A percentile compares a stretch with the other conserved stretches of the same genome.
These are phyloP conservation scores for Corymbia maculata DNA, from an alignment of 345 rosid species.

Conservation along the genomic window DNA sequence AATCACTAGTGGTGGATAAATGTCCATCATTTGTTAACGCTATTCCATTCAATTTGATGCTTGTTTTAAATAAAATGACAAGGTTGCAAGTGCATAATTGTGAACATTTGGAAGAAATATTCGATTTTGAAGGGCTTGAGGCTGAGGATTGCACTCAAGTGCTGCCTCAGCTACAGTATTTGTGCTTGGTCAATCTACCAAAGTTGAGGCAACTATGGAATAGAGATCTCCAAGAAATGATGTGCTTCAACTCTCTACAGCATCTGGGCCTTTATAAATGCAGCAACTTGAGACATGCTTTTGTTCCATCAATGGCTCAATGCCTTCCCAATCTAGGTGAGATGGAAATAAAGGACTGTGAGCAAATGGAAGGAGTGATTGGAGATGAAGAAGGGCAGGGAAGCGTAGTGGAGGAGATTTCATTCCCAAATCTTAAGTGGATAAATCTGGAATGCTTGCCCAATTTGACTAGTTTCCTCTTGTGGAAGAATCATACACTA, in stretches of 20 bases:
- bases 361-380: neutral
- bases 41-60: neutral
- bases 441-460: neutral
- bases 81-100: neutral
- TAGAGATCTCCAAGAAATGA: neutral
- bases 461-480: neutral
- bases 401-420: neutral
- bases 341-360: neutral
- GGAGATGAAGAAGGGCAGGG: neutral
- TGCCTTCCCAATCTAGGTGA: fast-evolving
- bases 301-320: neutral
- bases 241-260: neutral
- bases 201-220: neutral
- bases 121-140: neutral
- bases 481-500: neutral
- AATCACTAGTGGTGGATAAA: neutral
- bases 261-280: neutral
- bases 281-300: neutral
- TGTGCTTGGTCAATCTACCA: neutral
- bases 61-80: neutral
- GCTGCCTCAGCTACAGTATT: fast-evolving
- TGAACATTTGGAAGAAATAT: neutral
- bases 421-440: fast-evolving
- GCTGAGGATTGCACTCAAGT: neutral
- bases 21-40: neutral